Conservation (phyloP, 163 green algal species). For the Scenedesmus sp. region DNA sequence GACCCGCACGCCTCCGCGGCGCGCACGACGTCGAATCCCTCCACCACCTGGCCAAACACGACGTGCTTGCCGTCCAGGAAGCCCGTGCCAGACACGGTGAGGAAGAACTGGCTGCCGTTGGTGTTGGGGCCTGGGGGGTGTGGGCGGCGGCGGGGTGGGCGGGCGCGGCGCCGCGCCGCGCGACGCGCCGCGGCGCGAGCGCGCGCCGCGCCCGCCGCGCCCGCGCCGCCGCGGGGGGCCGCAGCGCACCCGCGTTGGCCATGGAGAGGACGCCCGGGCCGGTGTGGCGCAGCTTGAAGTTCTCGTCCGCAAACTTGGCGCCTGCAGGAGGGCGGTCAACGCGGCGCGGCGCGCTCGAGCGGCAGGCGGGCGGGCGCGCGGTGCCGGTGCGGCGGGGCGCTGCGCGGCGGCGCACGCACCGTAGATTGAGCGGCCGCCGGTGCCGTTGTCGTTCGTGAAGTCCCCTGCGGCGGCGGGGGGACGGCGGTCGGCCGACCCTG, state of each 20-base stretch:
- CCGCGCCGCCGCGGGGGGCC: too few species aligned
- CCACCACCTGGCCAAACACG: slow-evolving; percentile 81
- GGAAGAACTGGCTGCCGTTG: slow-evolving; percentile 76
- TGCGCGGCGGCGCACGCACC: too few species aligned
- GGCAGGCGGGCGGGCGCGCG: too few species aligned
- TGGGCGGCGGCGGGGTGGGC: neutral
- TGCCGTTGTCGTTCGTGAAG: slow-evolving; percentile 56
- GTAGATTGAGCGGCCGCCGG: slow-evolving; percentile 63
- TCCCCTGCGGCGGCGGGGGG: too few species aligned
- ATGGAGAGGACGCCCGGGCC: slow-evolving; percentile 72
- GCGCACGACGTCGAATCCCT: slow-evolving; percentile 70
- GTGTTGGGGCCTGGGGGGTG: slow-evolving; percentile 64
- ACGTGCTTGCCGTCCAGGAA: slow-evolving; percentile 80
- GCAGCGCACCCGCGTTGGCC: slow-evolving; percentile 63
- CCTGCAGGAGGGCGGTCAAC: too few species aligned
- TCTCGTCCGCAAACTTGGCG: slow-evolving; percentile 63
- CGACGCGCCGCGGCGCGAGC: neutral
- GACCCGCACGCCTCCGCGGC: slow-evolving; percentile 67
- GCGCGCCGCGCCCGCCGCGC: neutral
- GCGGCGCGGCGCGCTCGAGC: too few species aligned
- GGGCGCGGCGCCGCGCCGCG: neutral
- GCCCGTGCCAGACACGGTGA: slow-evolving; percentile 64
- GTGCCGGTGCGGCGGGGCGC: too few species aligned
- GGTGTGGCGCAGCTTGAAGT: slow-evolving; percentile 70
- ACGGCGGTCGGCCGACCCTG: too few species aligned